These are phyloP conservation scores for Plasmodium vivax DNA, from an alignment of 169 alveolate genomes.

Conservation along the genomic window DNA sequence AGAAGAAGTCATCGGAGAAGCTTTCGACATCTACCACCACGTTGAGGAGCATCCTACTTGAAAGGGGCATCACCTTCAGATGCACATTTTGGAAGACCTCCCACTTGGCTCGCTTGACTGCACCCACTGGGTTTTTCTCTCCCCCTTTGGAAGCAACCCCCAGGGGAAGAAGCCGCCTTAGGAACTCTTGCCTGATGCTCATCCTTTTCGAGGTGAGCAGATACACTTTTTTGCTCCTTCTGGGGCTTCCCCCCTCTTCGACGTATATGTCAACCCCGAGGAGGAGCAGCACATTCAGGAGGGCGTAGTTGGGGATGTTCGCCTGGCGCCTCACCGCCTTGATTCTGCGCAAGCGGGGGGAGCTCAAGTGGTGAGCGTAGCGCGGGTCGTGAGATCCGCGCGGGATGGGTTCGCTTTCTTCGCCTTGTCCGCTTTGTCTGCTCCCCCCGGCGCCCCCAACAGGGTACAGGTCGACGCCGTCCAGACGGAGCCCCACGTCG, in stretches of 20 bases:
- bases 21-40: slow-evolving; percentile 46
- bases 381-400: not conserved
- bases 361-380: not conserved
- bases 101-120: not conserved
- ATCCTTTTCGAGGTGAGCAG: not conserved
- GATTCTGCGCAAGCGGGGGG: not conserved
- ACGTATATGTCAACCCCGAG: slow-evolving; percentile 16
- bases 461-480: not conserved
- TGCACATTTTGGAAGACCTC: slow-evolving; percentile 1
- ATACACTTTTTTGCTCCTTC: not conserved
- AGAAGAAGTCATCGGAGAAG: slow-evolving; percentile 40
- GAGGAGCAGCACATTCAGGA: slow-evolving; percentile 20
- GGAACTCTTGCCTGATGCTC: not conserved
- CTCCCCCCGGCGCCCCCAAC: not conserved
- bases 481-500: not conserved
- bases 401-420: not conserved
- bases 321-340: not conserved
- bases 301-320: slow-evolving; percentile 9
- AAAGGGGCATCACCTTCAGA: not conserved
- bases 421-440: not conserved
- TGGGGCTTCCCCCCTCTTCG: not conserved
- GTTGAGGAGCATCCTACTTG: not conserved
- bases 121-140: not conserved
- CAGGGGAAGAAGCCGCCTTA: not conserved
- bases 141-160: not conserved